Conservation (phyloP, 2,329 filamentous ascomycete species). For the Alternaria alternata region DNA sequence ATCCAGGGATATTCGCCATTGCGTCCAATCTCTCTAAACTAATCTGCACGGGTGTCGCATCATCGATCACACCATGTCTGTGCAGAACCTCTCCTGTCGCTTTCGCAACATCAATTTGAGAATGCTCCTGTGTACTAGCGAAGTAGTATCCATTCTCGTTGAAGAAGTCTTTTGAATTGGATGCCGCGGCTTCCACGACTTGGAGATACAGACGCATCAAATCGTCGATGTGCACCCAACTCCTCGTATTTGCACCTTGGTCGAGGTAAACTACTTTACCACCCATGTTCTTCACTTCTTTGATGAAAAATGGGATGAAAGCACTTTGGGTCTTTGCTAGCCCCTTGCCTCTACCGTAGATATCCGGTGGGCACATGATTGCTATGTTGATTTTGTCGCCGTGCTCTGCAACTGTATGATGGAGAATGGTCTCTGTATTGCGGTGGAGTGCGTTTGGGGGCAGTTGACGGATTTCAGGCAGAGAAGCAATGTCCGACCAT, state of each 20-base stretch:
- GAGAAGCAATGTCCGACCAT: conserved; percentile 65
- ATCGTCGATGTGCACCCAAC: conserved; percentile 66
- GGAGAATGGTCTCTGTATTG: conserved; percentile 72
- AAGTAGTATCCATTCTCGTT: conserved; percentile 61
- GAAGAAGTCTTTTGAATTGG: conserved; percentile 60
- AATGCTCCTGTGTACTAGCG: conserved; percentile 49
- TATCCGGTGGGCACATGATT: conserved; percentile 70
- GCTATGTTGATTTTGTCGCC: conserved; percentile 52
- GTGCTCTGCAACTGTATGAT: conserved; percentile 54
- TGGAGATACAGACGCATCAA: conserved; percentile 62
- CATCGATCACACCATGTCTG: conserved; percentile 32
- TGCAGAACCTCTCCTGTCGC: conserved; percentile 36
- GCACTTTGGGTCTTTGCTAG: conserved; percentile 39
- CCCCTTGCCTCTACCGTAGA: conserved; percentile 68
- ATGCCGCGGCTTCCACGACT: conserved; percentile 63
- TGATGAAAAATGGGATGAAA: conserved; percentile 52
- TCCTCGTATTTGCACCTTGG: conserved; percentile 64
- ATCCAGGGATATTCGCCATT: conserved; percentile 28
- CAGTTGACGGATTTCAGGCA: conserved; percentile 62
- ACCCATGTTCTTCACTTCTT: conserved; percentile 48
- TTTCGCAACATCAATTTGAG: conserved; percentile 38
- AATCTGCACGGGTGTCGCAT: conserved; percentile 33
- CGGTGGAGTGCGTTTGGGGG: conserved; percentile 68
- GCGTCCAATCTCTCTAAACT: conserved; percentile 36
- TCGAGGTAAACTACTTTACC: conserved; percentile 62